These are phyloP conservation scores for Myochromella boudieri DNA, from an alignment of 768 basidiomycete genomes.

Conservation along the genomic window DNA sequence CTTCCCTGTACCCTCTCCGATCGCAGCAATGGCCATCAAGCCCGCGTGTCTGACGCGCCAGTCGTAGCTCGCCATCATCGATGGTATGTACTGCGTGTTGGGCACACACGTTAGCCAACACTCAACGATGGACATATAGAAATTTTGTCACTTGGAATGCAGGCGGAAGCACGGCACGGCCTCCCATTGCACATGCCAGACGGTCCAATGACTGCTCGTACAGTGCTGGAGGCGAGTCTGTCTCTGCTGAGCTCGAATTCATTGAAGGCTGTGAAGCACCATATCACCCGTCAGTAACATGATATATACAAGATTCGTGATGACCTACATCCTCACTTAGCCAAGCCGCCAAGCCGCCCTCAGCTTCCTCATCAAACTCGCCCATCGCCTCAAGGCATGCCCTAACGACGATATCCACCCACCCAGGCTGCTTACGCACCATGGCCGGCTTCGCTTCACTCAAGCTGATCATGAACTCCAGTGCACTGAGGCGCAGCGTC, in stretches of 20 bases:
- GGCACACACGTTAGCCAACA: not conserved
- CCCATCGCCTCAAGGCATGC: constrained; percentile 84
- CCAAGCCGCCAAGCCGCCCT: constrained; percentile 53
- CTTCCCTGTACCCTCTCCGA: constrained; percentile 82
- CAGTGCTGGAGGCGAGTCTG: constrained; percentile 66
- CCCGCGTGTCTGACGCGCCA: constrained; percentile 88
- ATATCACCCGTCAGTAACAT: constrained; percentile 1
- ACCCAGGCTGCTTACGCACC: constrained; percentile 67
- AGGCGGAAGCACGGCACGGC: constrained; percentile 70
- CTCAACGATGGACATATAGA: not conserved
- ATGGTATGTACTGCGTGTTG: constrained; percentile 64
- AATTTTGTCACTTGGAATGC: constrained; percentile 67
- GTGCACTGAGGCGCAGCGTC: constrained; percentile 66
- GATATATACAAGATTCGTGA: constrained; percentile 1
- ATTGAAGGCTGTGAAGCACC: constrained; percentile 52
- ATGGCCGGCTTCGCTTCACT: constrained; percentile 71
- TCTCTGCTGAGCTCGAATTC: constrained; percentile 55
- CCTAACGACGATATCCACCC: constrained; percentile 68
- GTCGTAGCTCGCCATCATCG: constrained; percentile 78
- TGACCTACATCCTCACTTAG: constrained; percentile 70
- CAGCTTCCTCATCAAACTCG: constrained; percentile 61
- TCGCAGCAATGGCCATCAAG: constrained; percentile 82
- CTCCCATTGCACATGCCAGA: constrained; percentile 77
- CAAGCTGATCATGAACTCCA: constrained; percentile 85
- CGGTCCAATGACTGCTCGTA: constrained; percentile 86